A percentile compares a stretch with the other conserved stretches of the same genome.
Conservation (phyloP, 371 early-diverging fungal species). For the Amoeboradix gromovi region DNA sequence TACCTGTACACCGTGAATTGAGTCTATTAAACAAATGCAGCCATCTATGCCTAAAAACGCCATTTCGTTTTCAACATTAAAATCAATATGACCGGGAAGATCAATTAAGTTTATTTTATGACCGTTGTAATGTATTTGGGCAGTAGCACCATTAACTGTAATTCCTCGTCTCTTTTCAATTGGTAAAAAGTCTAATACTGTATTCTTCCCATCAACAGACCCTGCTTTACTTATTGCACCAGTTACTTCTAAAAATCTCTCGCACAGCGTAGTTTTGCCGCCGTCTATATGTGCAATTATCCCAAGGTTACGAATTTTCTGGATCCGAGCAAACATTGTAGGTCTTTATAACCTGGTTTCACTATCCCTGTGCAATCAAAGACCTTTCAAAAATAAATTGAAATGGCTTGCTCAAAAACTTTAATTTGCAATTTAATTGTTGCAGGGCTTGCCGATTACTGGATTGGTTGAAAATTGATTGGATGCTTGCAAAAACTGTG, state of each 20-base stretch:
- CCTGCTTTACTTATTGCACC: conserved; percentile 60
- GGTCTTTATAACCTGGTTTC: too few species aligned
- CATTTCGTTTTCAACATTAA: conserved; percentile 80
- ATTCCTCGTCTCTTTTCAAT: conserved; percentile 76
- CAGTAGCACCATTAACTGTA: conserved; percentile 71
- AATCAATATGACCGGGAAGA: conserved; percentile 87
- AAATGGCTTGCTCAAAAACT: too few species aligned
- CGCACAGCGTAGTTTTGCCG: conserved; percentile 88
- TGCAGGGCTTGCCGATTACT: too few species aligned
- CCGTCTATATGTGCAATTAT: conserved; percentile 94
- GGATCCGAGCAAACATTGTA: too few species aligned
- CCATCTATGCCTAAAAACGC: conserved; percentile 73
- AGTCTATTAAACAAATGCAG: conserved; percentile 65
- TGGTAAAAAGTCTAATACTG: conserved; percentile 70
- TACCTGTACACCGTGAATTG: conserved; percentile 81
- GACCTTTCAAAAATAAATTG: too few species aligned
- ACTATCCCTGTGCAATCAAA: too few species aligned
- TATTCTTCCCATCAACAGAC: conserved; percentile 73
- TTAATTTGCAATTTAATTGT: too few species aligned
- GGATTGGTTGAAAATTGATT: too few species aligned
- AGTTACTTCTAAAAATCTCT: conserved; percentile 79
- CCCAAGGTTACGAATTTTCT: conserved; percentile 51
- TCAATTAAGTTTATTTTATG: conserved; percentile 68
- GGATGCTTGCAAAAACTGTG: too few species aligned
- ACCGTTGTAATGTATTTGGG: conserved; percentile 43